phyloP scores from a whole-genome alignment of 352 stramenopile genomes.

The Phytophthora sansomeana region DNA sequence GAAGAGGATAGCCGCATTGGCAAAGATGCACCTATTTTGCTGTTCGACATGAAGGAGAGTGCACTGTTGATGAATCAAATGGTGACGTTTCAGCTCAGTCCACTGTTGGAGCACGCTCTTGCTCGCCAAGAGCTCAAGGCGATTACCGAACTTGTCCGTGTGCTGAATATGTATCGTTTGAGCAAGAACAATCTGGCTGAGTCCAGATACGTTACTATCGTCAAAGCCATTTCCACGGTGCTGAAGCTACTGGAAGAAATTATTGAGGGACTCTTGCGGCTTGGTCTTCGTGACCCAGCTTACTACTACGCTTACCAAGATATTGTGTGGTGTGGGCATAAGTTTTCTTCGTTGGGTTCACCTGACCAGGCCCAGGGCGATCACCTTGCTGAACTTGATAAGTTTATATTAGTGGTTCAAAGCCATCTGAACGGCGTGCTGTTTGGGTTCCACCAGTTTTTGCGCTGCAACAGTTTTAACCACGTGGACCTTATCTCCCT shows the following conservation, averaged over 20 bases:
- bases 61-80: conserved; percentile 67
- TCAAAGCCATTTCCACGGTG: conserved; percentile 45
- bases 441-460: conserved; percentile 79
- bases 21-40: conserved; percentile 80
- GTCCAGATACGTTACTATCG: conserved; percentile 19
- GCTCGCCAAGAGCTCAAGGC: conserved; percentile 72
- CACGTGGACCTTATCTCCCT: conserved; percentile 74
- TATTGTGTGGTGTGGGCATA: conserved; percentile 86
- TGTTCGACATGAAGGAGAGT: conserved; percentile 86
- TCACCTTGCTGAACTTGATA: conserved; percentile 43
- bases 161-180: conserved; percentile 62
- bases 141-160: conserved; percentile 61
- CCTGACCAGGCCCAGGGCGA: conserved; percentile 9
- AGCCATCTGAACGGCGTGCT: conserved; percentile 74
- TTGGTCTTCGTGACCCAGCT: conserved; percentile 67
- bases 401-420: conserved; percentile 62
- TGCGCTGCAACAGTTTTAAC: conserved; percentile 86
- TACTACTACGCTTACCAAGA: conserved; percentile 86
- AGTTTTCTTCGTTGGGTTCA: conserved; percentile 38
- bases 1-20: conserved; percentile 69
- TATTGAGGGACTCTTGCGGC: conserved; percentile 56
- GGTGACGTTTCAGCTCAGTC: conserved; percentile 83
- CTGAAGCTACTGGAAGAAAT: conserved; percentile 60
- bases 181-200: conserved; percentile 27
- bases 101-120: conserved; percentile 72